Conservation (phyloP, 768 basidiomycete species). For the Lactarius hengduanensis region DNA sequence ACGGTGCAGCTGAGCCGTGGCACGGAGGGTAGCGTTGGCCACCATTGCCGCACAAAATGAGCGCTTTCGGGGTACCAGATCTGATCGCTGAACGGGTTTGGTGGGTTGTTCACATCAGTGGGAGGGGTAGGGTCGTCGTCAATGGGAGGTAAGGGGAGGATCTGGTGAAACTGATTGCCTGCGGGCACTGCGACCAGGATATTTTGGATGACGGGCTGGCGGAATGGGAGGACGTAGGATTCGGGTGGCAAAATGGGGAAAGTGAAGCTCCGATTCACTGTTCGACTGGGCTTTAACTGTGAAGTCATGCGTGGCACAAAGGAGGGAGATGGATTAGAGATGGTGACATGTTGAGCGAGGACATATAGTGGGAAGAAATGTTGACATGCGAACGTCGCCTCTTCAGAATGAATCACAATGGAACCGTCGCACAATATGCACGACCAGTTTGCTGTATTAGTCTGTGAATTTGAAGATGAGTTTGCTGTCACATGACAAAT, state of each 20-base stretch:
- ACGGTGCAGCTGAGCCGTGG: conserved; percentile 72
- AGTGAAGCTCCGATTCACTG: conserved; percentile 31
- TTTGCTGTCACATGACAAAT: conserved; percentile 5
- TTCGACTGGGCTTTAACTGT: conserved; percentile 29
- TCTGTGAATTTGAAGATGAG: conserved; percentile 38
- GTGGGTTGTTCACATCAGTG: conserved; percentile 19
- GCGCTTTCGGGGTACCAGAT: conserved; percentile 72
- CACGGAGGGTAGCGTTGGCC: conserved; percentile 63
- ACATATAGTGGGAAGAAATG: conserved; percentile 60
- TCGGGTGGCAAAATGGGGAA: conserved; percentile 27
- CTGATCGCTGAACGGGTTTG: conserved; percentile 65
- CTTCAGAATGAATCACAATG: conserved; percentile 75
- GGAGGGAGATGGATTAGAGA: conserved; percentile 20
- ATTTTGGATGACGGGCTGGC: conserved; percentile 20
- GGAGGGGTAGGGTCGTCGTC: conserved; percentile 11
- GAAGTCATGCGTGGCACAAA: conserved; percentile 32
- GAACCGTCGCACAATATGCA: conserved; percentile 65
- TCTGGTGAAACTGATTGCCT: conserved; percentile 6
- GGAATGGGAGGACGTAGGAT: conserved; percentile 24
- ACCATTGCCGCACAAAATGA: conserved; percentile 80
- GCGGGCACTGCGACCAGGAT: conserved; percentile 4
- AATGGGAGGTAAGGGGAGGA: conserved; percentile 9
- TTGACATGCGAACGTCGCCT: conserved; percentile 61
- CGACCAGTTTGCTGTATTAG: conserved; percentile 72
- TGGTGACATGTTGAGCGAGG: conserved; percentile 35